Evolutionary conservation across 371 early-diverging fungal genomes (phyloP), one percentile per base, ranked within the genome.

Genomic region (Mortierella sp.): DNA sequence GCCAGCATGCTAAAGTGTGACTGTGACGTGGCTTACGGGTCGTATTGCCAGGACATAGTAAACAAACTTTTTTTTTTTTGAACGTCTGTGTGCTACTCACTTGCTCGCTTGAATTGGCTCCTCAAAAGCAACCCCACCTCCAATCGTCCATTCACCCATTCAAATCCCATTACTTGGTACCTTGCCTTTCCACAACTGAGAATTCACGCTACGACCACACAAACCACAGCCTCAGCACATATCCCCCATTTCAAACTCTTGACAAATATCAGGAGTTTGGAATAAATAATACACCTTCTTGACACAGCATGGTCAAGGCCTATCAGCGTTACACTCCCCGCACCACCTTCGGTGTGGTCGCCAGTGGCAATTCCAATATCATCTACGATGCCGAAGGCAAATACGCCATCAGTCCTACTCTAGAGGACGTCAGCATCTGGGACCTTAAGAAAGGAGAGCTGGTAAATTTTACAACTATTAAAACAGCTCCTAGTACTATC

Each of bases 401-500:
- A 83, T 78, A 89, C 61, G 94, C 93, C 59, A 81, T 97, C 45
- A 84, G 94, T 2, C 93, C 97, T 32, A 92, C 95, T 0, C 90
- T 98, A 22, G 97, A 97, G 85, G 89, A 91, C 70, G 93, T 96
- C 57, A 83, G 88, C 54, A 84, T 96, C 18, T 97, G 96, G 96
- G 94, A 97, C 85, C 86, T 94, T 39, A 93, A 94, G 78, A 94
- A 92, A 83, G 98, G 97, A 49, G 88, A 86, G 32, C 83, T 91
- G 87, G 93, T 94, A 83, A 51, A 37, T 70, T 20, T 18, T 24
- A n/a, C 45, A 9, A 35, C 54, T 40, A 51, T 9, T n/a, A 18
- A 24, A 35, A 58, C 20, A 14, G 18, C 22, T 52, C 22, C 20
- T 55, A 52, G 52, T 24, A 8, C 20, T 11, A 16, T 11, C 16